These are phyloP conservation scores for Zygotorulaspora danielsina DNA, from an alignment of 805 yeast genomes.

Conservation along the genomic window DNA sequence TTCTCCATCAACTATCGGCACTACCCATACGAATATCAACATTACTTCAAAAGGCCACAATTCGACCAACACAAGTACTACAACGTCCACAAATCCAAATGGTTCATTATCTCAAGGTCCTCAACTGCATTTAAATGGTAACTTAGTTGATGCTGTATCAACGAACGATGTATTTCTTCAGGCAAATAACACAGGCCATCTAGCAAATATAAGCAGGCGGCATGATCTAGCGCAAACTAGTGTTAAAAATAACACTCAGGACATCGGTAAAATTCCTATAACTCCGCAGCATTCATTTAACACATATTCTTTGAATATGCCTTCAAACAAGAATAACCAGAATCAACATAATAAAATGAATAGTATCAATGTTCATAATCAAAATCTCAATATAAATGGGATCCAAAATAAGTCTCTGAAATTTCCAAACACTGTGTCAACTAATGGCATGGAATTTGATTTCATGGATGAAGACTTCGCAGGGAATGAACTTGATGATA, in stretches of 20 bases:
- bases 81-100: slow-evolving; percentile 20
- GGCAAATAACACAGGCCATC: slow-evolving; percentile 19
- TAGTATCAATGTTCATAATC: slow-evolving; percentile 21
- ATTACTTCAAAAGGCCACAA: slow-evolving; percentile 5
- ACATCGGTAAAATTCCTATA: slow-evolving; percentile 21
- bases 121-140: slow-evolving; percentile 39
- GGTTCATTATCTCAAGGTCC: slow-evolving; percentile 9
- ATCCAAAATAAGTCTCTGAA: slow-evolving; percentile 9
- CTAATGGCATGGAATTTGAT: slow-evolving; percentile 21
- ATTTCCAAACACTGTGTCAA: slow-evolving; percentile 11
- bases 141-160: slow-evolving; percentile 78
- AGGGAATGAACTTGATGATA: slow-evolving; percentile 13
- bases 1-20: slow-evolving; percentile 9
- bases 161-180: slow-evolving; percentile 86
- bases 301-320: slow-evolving; percentile 17
- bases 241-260: slow-evolving; percentile 12
- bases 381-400: slow-evolving; percentile 16
- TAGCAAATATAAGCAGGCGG: slow-evolving; percentile 10
- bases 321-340: slow-evolving; percentile 6
- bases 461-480: slow-evolving; percentile 25
- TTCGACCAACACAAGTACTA: slow-evolving; percentile 11
- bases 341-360: slow-evolving; percentile 18
- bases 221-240: slow-evolving; percentile 3
- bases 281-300: slow-evolving; percentile 19
- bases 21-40: slow-evolving; percentile 6